Conservation (phyloP, 768 basidiomycete genomes). For the Dendrothele bispora region DNA sequence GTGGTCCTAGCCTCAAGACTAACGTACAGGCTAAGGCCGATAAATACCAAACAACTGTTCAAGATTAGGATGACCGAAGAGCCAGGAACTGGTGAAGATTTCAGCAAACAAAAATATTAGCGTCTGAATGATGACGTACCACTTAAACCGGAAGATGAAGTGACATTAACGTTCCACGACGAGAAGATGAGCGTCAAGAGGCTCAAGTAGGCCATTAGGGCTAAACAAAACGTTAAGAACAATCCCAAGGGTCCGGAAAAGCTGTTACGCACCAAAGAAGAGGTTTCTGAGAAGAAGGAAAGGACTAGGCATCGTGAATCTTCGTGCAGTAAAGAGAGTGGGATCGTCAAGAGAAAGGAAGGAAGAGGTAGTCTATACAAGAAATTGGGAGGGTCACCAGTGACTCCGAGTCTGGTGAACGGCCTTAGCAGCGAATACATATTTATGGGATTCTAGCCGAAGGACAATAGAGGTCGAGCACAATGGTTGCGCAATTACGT, state of each 20-base stretch:
- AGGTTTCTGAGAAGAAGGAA: conserved; percentile 60
- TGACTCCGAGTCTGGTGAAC: too few relatives aligned
- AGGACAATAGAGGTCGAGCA: too few relatives aligned
- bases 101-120: conserved; percentile 1
- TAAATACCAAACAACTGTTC: conserved; percentile 39
- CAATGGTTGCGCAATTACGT: too few relatives aligned
- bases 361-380: not conserved
- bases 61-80: conserved; percentile 50
- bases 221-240: conserved; percentile 21
- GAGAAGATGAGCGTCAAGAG: conserved; percentile 55
- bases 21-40: conserved; percentile 36
- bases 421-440: too few relatives aligned
- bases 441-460: too few relatives aligned
- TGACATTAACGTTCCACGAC: conserved; percentile 53
- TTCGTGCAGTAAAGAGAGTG: not conserved
- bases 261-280: conserved; percentile 49
- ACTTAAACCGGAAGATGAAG: conserved; percentile 28
- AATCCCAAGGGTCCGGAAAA: not conserved
- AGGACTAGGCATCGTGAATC: conserved; percentile 40
- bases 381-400: too few relatives aligned
- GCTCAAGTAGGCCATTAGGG: conserved; percentile 50
- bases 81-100: conserved; percentile 36
- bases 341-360: conserved; percentile 2
- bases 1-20: not conserved
- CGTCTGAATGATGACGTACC: conserved; percentile 28